Evolutionary conservation across 2,329 filamentous ascomycete species (phyloP).

Genomic region (Fusarium pseudograminearum): DNA sequence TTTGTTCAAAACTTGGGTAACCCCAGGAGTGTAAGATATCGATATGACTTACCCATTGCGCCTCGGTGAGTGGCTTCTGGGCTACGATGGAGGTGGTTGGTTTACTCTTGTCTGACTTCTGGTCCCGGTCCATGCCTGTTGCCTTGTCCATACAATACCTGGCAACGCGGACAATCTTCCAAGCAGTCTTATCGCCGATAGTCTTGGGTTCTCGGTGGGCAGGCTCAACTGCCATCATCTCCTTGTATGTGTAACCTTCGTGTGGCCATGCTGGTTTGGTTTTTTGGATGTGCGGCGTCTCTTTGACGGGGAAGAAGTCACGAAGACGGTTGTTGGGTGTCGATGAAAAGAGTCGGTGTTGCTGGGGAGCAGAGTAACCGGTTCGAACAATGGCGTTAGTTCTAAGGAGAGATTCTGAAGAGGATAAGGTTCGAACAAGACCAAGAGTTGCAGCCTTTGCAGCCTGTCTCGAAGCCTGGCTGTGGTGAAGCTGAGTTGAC

Average conservation of each 20-base stretch:
- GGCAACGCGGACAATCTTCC: slow-evolving; percentile 79
- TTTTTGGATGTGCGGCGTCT: slow-evolving; percentile 70
- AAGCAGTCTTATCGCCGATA: slow-evolving; percentile 82
- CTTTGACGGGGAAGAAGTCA: slow-evolving; percentile 73
- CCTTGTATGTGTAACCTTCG: slow-evolving; percentile 78
- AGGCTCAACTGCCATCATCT: slow-evolving; percentile 80
- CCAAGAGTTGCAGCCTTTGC: slow-evolving; percentile 43
- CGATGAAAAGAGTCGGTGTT: slow-evolving; percentile 60
- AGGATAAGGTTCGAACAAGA: slow-evolving; percentile 33
- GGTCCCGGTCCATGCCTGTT: slow-evolving; percentile 79
- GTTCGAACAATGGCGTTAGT: slow-evolving; percentile 29
- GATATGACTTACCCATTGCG: slow-evolving; percentile 75
- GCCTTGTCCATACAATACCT: slow-evolving; percentile 84
- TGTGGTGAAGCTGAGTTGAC: slow-evolving; percentile 44
- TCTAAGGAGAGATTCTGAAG: slow-evolving; percentile 28
- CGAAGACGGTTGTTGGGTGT: slow-evolving; percentile 60
- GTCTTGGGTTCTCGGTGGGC: slow-evolving; percentile 81
- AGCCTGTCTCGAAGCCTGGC: slow-evolving; percentile 44
- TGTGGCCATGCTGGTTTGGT: slow-evolving; percentile 77
- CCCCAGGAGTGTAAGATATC: not conserved
- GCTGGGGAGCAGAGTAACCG: slow-evolving; percentile 30
- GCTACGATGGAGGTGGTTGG: slow-evolving; percentile 67
- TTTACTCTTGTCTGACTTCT: slow-evolving; percentile 71
- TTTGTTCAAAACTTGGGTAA: not conserved
- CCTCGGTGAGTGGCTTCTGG: slow-evolving; percentile 77